Percentiles rank a stretch among this genome's conserved stretches.
phyloP scores from a whole-genome alignment of 2,329 filamentous ascomycete genomes.

The Aspergillus sp. region DNA sequence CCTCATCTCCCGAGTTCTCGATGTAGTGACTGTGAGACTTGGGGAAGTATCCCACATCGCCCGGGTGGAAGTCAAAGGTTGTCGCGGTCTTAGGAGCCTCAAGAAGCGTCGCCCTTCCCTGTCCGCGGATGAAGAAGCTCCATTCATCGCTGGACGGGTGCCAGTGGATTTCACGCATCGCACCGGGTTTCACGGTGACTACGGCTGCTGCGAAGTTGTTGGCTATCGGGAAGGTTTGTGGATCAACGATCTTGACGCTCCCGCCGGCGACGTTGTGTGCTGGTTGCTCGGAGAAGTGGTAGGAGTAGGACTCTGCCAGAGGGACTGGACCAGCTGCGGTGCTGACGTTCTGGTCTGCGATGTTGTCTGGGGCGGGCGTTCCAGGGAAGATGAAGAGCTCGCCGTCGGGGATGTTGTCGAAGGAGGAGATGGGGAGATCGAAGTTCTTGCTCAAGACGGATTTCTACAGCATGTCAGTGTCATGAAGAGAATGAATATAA shows the following conservation, averaged over 20 bases:
- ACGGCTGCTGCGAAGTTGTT: conserved; percentile 72
- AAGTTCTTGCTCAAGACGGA: conserved; percentile 58
- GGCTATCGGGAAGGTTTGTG: conserved; percentile 72
- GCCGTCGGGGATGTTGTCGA: conserved; percentile 63
- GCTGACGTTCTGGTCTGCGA: conserved; percentile 64
- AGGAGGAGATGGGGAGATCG: conserved; percentile 47
- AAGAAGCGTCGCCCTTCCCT: conserved; percentile 73
- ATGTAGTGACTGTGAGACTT: conserved; percentile 78
- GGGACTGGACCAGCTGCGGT: conserved; percentile 64
- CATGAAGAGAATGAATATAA: neutral
- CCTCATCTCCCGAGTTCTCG: conserved; percentile 73
- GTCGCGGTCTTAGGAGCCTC: conserved; percentile 66
- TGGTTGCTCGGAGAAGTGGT: conserved; percentile 69
- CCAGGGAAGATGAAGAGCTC: conserved; percentile 80
- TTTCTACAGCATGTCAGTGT: conserved; percentile 27
- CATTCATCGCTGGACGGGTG: conserved; percentile 77
- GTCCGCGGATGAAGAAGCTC: conserved; percentile 74
- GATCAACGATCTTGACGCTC: conserved; percentile 71
- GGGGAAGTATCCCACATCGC: conserved; percentile 76
- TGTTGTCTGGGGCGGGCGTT: conserved; percentile 59
- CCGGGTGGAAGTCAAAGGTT: conserved; percentile 73
- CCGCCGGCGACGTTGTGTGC: conserved; percentile 68
- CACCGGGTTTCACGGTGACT: conserved; percentile 68
- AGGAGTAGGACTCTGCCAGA: conserved; percentile 64
- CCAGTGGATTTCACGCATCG: conserved; percentile 79